Conservation (phyloP, 202 grass and related monocot species). For the Setaria italica region DNA sequence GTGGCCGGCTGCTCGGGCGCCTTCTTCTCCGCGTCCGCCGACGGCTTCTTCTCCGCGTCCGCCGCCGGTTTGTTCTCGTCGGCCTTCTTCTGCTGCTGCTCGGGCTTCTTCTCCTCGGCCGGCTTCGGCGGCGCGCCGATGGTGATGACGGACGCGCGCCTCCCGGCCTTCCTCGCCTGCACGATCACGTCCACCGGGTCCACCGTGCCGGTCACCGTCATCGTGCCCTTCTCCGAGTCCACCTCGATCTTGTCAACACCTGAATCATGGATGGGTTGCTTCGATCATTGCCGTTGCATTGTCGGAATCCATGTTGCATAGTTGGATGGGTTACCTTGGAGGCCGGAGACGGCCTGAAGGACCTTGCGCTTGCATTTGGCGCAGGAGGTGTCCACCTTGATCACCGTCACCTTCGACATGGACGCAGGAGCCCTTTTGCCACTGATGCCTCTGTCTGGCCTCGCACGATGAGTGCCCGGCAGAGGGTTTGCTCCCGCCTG, state of each 20-base stretch:
- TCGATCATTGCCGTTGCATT: background rate
- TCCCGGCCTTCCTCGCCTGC: constrained; percentile 64
- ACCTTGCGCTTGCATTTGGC: constrained; percentile 79
- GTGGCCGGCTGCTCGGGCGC: constrained; percentile 39
- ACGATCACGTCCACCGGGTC: constrained; percentile 72
- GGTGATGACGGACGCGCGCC: constrained; percentile 57
- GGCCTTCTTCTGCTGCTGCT: constrained; percentile 40
- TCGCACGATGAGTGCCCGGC: background rate
- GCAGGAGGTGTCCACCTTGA: constrained; percentile 79
- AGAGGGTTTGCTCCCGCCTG: background rate
- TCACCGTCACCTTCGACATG: constrained; percentile 77
- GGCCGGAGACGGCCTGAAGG: constrained; percentile 63
- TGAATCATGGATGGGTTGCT: background rate
- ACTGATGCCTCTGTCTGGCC: background rate
- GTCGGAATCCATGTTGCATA: background rate
- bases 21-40: constrained; percentile 38
- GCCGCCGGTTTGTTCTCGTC: constrained; percentile 25
- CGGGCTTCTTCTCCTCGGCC: constrained; percentile 44
- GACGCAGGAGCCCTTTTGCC: background rate
- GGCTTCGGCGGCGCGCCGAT: constrained; percentile 61
- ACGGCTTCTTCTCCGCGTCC: background rate
- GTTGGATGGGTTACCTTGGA: constrained; percentile 51
- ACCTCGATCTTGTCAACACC: constrained; percentile 83
- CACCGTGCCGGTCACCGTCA: constrained; percentile 67
- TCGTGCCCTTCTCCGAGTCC: constrained; percentile 65